Evolutionary conservation across 768 basidiomycete genomes (phyloP), one percentile per base, ranked within the genome.

Genomic region (Rhodocollybia butyracea): DNA sequence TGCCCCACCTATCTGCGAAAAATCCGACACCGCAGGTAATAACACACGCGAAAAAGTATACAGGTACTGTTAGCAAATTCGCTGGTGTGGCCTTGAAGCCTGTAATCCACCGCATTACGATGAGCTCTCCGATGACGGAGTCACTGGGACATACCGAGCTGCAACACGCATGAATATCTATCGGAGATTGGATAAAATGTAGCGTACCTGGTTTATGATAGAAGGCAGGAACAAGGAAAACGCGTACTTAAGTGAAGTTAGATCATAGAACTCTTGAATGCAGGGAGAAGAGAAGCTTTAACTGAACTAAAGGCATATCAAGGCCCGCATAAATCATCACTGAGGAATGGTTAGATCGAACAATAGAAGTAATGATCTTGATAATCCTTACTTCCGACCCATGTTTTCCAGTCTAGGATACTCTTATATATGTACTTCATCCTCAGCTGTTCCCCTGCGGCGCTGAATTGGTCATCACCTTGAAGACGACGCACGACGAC

Each of bases 161-260:
- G 50, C 43, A n/a, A n/a, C n/a, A n/a, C 13, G 21, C 13, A 51
- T 60, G 22, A 61, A 31, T n/a, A n/a, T 15, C 13, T 34, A 29
- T 29, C 31, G 19, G 22, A 39, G 34, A 36, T 40, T 32, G n/a
- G 1, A 29, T 29, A 22, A 15, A 34, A 29, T 22, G 30, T 19
- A 3, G 68, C 78, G 39, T 59, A 86, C 84, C 70, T 86, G 72
- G 57, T 79, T 84, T 66, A 90, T 91, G 64, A 91, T 90, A 41
- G 82, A 87, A 0, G 89, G 89, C 52, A 89, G 71, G 75, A 92
- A 92, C 42, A 91, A 68, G 21, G 88, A 77, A 68, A 91, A 89
- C 0, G 89, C 86, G 59, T 91, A 91, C 51, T 53, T 30, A n/a
- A 39, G 21, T 51, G 24, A 40, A 38, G 46, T 36, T 36, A 45